Conservation (phyloP, 306 rosid species). For the Acmispon strigosus region DNA sequence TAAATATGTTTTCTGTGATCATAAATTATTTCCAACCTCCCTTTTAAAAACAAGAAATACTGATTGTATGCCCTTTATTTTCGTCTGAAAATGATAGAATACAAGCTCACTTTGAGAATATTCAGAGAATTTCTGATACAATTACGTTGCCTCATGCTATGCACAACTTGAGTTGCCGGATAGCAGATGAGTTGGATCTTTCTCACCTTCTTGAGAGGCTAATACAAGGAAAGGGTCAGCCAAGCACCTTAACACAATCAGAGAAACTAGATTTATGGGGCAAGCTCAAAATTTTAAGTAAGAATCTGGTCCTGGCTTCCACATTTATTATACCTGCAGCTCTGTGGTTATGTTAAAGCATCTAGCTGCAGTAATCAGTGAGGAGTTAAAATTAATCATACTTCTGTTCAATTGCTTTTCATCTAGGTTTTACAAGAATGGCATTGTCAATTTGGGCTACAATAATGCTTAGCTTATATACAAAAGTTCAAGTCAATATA, state of each 20-base stretch:
- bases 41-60: neutral
- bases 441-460: constrained; percentile 75
- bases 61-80: constrained; percentile 12
- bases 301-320: constrained; percentile 19
- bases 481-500: constrained; percentile 95
- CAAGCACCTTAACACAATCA: constrained; percentile 43
- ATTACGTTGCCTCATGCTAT: constrained; percentile 78
- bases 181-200: constrained; percentile 77
- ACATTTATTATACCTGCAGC: constrained; percentile 10
- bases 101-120: constrained; percentile 84
- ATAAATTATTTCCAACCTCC: neutral
- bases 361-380: neutral
- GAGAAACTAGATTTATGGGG: constrained; percentile 89
- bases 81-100: constrained; percentile 41
- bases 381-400: constrained; percentile 2
- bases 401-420: constrained; percentile 11
- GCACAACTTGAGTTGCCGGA: constrained; percentile 52
- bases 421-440: constrained; percentile 87
- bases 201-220: constrained; percentile 72
- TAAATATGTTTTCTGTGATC: neutral
- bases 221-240: constrained; percentile 81
- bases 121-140: constrained; percentile 87
- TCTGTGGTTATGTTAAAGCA: neutral
- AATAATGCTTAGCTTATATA: constrained; percentile 75
- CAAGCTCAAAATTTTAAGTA: constrained; percentile 80